Evolutionary conservation across 1,284 basidiomycete genomes (phyloP).

Genomic region (Anthracocystis panici-leucophaei): DNA sequence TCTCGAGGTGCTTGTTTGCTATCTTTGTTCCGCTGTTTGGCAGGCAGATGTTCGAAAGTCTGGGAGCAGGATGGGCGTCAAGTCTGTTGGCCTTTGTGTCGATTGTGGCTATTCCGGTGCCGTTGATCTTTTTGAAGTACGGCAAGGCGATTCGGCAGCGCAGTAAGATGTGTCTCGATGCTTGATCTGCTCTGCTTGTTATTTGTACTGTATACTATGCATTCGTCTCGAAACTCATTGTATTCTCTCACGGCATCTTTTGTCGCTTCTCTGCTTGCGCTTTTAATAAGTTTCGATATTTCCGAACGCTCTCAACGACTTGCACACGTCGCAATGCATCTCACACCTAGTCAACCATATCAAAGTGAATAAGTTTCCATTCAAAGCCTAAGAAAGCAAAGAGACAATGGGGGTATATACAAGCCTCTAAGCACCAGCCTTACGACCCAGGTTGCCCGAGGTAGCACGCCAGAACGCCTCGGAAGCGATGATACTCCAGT

Average conservation of each 20-base stretch:
- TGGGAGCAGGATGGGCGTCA: slow-evolving; percentile 37
- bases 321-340: slow-evolving; percentile 11
- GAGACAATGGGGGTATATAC: slow-evolving; percentile 13
- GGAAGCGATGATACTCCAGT: slow-evolving; percentile 58
- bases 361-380: not conserved
- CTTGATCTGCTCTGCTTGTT: slow-evolving; percentile 2
- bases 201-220: slow-evolving; percentile 11
- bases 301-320: not conserved
- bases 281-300: not conserved
- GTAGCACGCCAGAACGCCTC: slow-evolving; percentile 58
- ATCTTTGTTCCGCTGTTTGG: slow-evolving; percentile 48
- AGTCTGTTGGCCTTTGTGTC: slow-evolving; percentile 35
- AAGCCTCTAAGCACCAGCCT: slow-evolving; percentile 22
- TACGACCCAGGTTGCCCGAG: slow-evolving; percentile 53
- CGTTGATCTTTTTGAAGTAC: slow-evolving; percentile 46
- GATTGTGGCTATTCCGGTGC: slow-evolving; percentile 33
- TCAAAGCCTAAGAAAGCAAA: not conserved
- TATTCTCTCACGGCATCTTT: not conserved
- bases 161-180: slow-evolving; percentile 45
- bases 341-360: not conserved
- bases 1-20: slow-evolving; percentile 49
- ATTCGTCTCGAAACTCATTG: not conserved
- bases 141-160: slow-evolving; percentile 40
- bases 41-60: slow-evolving; percentile 31
- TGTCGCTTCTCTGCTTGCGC: not conserved